These are phyloP conservation scores for Hypericum perforatum DNA, from an alignment of 345 rosid genomes.

Conservation along the genomic window DNA sequence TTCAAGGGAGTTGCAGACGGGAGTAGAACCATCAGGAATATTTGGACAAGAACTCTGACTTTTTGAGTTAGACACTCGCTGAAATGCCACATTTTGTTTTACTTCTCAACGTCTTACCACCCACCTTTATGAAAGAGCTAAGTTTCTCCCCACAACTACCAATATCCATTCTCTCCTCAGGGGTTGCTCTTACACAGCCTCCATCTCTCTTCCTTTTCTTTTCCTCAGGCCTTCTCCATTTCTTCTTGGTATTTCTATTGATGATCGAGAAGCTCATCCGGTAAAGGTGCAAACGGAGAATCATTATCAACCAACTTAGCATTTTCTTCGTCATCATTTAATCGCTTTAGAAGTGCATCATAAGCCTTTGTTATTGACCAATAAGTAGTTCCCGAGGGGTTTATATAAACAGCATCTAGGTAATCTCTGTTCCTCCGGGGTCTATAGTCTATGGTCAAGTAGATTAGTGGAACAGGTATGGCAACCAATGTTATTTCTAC, in stretches of 20 bases:
- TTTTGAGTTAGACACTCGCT: constrained; percentile 26
- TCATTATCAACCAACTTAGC: constrained; percentile 10
- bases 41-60: constrained; percentile 21
- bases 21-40: no score
- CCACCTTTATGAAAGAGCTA: constrained; percentile 52
- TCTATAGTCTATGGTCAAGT: constrained; percentile 28
- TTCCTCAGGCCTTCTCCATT: constrained; percentile 30
- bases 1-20: no score
- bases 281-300: constrained; percentile 16
- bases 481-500: constrained; percentile 87
- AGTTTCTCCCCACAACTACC: constrained; percentile 58
- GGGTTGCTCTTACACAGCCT: no score
- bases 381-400: constrained; percentile 25
- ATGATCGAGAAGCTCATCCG: constrained; percentile 25
- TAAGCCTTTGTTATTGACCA: constrained; percentile 31
- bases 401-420: constrained; percentile 25
- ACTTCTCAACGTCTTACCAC: constrained; percentile 38
- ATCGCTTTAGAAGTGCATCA: constrained; percentile 26
- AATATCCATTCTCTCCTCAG: constrained; percentile 24
- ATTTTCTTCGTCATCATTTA: constrained; percentile 18
- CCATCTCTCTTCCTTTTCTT: constrained; percentile 22
- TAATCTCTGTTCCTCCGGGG: constrained; percentile 30
- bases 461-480: constrained; percentile 36
- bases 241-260: constrained; percentile 24
- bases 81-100: constrained; percentile 26